phyloP scores from a whole-genome alignment of 805 yeast species.

The Komagataella mondaviorum region DNA sequence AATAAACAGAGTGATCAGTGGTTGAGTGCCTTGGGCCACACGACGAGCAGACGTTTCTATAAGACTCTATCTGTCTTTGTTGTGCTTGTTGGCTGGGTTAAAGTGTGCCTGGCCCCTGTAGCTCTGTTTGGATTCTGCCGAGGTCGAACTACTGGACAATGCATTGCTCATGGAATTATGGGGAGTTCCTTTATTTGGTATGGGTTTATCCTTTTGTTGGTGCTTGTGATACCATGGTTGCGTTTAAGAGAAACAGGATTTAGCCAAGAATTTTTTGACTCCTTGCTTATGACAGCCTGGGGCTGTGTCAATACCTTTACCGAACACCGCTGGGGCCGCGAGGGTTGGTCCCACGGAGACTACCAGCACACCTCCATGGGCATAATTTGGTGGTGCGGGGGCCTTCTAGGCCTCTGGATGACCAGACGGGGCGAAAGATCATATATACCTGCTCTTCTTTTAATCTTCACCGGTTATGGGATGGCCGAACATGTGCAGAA shows the following conservation, averaged over 20 bases:
- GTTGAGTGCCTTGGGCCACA: constrained; percentile 23
- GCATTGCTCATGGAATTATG: constrained; percentile 96
- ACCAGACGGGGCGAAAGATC: constrained; percentile 57
- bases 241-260: constrained; percentile 30
- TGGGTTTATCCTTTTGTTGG: constrained; percentile 56
- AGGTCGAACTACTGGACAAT: constrained; percentile 77
- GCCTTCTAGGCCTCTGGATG: constrained; percentile 69
- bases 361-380: constrained; percentile 96
- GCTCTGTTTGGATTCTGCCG: constrained; percentile 84
- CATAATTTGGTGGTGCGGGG: constrained; percentile 93
- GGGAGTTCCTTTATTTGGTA: constrained; percentile 78
- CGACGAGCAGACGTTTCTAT: constrained; percentile 21
- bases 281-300: constrained; percentile 71
- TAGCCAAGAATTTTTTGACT: constrained; percentile 81
- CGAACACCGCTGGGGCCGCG: constrained; percentile 89
- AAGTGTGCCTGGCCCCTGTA: constrained; percentile 68
- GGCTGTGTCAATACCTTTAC: constrained; percentile 93
- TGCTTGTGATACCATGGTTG: constrained; percentile 67
- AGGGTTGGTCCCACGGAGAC: constrained; percentile 85
- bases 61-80: constrained; percentile 31
- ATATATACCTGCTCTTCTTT: constrained; percentile 68
- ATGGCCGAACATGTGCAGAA: constrained; percentile 85
- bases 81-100: constrained; percentile 61
- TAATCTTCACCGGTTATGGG: constrained; percentile 86
- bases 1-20: constrained; percentile 20